Evolutionary conservation across 257 asterid genomes (phyloP).

Genomic region (Primulina huaijiensis): DNA sequence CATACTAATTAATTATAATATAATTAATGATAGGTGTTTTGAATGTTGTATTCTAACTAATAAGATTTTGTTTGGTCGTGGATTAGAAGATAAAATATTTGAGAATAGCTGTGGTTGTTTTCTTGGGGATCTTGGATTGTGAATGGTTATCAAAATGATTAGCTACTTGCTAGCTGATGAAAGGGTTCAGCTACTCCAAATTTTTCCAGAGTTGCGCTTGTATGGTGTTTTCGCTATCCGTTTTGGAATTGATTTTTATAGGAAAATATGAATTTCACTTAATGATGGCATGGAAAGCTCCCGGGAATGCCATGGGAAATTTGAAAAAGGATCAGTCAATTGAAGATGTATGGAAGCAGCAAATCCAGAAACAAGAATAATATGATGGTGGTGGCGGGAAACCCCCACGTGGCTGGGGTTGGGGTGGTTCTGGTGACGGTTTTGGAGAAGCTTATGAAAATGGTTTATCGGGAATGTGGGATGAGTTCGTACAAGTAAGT

Average conservation of each 20-base stretch:
- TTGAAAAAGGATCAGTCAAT: constrained; percentile 56
- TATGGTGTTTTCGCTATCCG: neutral
- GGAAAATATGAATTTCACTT: constrained; percentile 1
- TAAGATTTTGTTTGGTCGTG: neutral
- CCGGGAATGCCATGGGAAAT: constrained; percentile 56
- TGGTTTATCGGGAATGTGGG: constrained; percentile 34
- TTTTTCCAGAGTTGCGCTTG: neutral
- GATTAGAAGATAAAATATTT: neutral
- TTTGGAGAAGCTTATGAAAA: constrained; percentile 52
- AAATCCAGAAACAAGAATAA: constrained; percentile 67
- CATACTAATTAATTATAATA: no score
- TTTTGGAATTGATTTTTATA: constrained; percentile 3
- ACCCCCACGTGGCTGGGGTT: constrained; percentile 37
- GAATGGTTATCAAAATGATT: neutral
- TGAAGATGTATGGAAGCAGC: constrained; percentile 72
- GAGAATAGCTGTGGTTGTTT: no score
- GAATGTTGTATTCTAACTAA: no score
- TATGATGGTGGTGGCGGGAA: constrained; percentile 55
- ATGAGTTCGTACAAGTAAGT: constrained; percentile 68
- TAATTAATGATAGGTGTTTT: no score
- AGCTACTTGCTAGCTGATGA: neutral
- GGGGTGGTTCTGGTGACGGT: constrained; percentile 43
- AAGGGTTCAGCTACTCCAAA: neutral
- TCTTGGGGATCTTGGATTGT: neutral
- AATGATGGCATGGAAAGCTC: constrained; percentile 44